Evolutionary conservation across 257 asterid genomes (phyloP).

Genomic region (Solanum habrochaites): DNA sequence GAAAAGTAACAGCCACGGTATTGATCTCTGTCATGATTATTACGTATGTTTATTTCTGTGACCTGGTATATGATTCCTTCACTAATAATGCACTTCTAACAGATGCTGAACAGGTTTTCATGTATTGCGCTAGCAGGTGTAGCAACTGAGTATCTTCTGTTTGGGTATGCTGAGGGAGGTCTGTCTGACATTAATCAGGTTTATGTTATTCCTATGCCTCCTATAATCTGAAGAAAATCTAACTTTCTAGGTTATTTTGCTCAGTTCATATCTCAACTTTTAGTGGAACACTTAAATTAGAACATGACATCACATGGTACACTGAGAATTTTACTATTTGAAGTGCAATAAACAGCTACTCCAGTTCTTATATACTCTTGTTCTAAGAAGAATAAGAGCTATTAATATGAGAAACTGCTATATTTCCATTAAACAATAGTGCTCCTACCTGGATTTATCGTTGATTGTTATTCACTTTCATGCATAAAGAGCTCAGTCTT

Average conservation of each 20-base stretch:
- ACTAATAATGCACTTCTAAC: slow-evolving; percentile 1
- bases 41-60: not conserved
- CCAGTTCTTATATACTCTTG: not conserved
- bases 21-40: not conserved
- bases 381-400: not conserved
- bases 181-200: slow-evolving; percentile 77
- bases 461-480: not conserved
- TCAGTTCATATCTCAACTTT: not conserved
- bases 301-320: not conserved
- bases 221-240: not conserved
- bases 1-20: slow-evolving; percentile 83
- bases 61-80: not conserved
- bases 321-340: not conserved
- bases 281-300: not conserved
- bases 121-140: slow-evolving; percentile 95
- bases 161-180: slow-evolving; percentile 90
- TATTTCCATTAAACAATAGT: not conserved
- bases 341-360: not conserved
- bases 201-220: not conserved
- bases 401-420: not conserved
- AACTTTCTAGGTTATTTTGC: not conserved
- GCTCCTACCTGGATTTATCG: not conserved
- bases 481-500: not conserved
- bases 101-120: slow-evolving; percentile 84
- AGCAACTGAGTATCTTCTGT: slow-evolving; percentile 83